These are phyloP conservation scores for Plasmodium vivax DNA, from an alignment of 169 alveolate genomes.

Conservation along the genomic window DNA sequence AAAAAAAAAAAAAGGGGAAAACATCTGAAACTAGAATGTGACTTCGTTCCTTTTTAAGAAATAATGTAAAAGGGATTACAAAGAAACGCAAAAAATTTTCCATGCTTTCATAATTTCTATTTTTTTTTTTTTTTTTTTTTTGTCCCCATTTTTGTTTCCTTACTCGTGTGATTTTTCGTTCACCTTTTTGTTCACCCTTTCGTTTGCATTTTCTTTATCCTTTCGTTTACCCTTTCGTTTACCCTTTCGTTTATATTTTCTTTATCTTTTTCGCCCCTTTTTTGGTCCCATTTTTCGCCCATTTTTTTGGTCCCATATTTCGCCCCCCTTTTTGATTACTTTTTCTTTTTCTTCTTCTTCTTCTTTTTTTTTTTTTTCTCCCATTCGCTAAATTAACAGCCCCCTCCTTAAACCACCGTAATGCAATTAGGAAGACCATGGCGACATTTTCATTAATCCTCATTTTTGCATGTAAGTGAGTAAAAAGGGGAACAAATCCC, in stretches of 20 bases:
- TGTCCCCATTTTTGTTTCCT: background rate
- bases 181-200: background rate
- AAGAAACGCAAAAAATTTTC: background rate
- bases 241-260: too few relatives aligned
- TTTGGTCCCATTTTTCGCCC: background rate
- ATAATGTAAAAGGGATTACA: background rate
- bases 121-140: background rate
- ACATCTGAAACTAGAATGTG: background rate
- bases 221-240: too few relatives aligned
- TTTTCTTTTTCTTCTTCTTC: background rate
- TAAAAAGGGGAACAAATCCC: background rate
- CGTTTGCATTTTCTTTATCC: too few relatives aligned
- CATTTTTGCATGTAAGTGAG: background rate
- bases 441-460: background rate
- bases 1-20: background rate
- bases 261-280: background rate
- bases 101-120: background rate
- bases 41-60: background rate
- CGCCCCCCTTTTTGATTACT: background rate
- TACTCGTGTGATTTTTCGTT: too few relatives aligned
- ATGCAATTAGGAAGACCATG: background rate
- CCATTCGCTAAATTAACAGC: background rate
- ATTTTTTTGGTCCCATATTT: too few relatives aligned
- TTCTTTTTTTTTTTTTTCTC: background rate
- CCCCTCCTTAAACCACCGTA: background rate